phyloP scores from a whole-genome alignment of 306 rosid species.

The Hylodesmum podocarpum region DNA sequence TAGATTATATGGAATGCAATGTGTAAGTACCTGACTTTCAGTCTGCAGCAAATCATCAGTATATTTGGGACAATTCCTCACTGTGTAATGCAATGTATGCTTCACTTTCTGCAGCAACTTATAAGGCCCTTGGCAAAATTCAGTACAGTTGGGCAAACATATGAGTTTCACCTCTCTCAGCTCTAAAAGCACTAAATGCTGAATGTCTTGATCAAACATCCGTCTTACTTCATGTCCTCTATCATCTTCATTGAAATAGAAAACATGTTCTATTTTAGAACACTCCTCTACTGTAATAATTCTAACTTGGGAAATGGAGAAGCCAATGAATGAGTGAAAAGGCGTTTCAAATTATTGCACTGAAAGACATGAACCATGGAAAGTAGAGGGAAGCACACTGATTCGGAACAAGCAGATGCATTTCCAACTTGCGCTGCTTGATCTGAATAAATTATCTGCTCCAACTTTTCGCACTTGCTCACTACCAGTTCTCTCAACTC shows the following conservation, averaged over 20 bases:
- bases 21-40: not conserved
- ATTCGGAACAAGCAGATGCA: not conserved
- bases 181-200: not conserved
- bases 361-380: not conserved
- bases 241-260: not conserved
- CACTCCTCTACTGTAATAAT: not conserved
- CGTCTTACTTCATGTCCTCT: not conserved
- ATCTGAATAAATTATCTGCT: slow-evolving; percentile 11
- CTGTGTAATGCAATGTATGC: not conserved
- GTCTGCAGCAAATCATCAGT: not conserved
- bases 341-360: slow-evolving; percentile 9
- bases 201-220: not conserved
- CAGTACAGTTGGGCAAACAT: not conserved
- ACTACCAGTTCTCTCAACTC: slow-evolving; percentile 19
- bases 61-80: not conserved
- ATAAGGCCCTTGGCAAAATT: not conserved
- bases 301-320: not conserved
- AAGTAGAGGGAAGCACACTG: not conserved
- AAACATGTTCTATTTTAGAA: not conserved
- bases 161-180: not conserved
- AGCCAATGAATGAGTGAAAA: slow-evolving; percentile 16
- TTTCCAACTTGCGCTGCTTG: slow-evolving; percentile 8
- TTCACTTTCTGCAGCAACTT: not conserved
- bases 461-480: slow-evolving; percentile 22
- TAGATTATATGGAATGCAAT: not conserved